Conservation (phyloP, 208 protist genomes). For the Angomonas deanei region DNA sequence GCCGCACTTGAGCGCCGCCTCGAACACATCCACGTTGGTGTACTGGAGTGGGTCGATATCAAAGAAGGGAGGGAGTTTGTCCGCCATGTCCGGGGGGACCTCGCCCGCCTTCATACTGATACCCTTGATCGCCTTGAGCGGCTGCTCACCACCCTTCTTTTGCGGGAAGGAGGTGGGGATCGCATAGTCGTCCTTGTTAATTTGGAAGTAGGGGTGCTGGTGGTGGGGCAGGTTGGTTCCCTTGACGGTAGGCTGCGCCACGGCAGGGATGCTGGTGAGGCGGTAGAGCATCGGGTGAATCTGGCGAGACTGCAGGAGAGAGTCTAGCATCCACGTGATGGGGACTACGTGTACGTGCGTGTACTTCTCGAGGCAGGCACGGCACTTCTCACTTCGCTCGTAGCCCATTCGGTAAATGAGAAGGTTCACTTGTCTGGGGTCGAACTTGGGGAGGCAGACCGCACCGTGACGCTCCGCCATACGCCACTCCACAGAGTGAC, state of each 20-base stretch:
- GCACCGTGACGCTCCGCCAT: constrained; percentile 88
- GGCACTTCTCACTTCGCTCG: constrained; percentile 88
- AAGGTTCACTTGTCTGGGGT: constrained; percentile 50
- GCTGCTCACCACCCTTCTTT: constrained; percentile 7
- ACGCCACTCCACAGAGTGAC: constrained; percentile 86
- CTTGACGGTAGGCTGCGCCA: constrained; percentile 57
- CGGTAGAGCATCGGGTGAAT: constrained; percentile 72
- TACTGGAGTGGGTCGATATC: constrained; percentile 43
- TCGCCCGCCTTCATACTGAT: constrained; percentile 15
- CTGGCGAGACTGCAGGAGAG: constrained; percentile 81
- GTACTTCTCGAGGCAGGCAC: constrained; percentile 53
- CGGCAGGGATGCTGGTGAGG: constrained; percentile 60
- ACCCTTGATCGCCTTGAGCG: constrained; percentile 13
- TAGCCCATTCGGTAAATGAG: constrained; percentile 84
- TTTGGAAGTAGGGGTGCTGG: constrained; percentile 80
- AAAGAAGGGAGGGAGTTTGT: constrained; percentile 63
- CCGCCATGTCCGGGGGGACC: constrained; percentile 11
- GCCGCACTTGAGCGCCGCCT: constrained; percentile 44
- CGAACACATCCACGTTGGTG: constrained; percentile 61
- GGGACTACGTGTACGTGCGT: constrained; percentile 52
- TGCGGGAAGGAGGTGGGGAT: constrained; percentile 65
- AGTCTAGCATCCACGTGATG: constrained; percentile 87
- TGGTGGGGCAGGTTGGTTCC: constrained; percentile 73
- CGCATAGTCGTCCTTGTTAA: constrained; percentile 76
- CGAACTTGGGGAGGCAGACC: constrained; percentile 51